Evolutionary conservation across 495 filamentous ascomycete genomes (phyloP), one percentile per base, ranked within the genome.

Genomic region (Staphylotrichum tortipilum): DNA sequence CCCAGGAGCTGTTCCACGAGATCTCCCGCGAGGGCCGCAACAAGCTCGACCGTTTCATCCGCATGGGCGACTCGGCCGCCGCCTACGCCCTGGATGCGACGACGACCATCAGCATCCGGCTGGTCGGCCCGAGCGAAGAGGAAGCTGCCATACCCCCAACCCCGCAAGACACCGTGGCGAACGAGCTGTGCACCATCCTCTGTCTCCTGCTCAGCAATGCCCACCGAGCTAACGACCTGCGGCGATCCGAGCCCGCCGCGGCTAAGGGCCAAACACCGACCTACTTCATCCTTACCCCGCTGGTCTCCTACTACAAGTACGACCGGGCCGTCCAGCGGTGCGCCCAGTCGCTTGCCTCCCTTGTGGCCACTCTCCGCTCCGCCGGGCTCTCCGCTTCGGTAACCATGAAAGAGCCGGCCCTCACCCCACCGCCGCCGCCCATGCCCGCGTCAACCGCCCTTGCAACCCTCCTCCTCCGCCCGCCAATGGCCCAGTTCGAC

Each of bases 1-100:
- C 90, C 46, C 84, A 95, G 58, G 94, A 99, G 61, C 67, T 99
- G n/a, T 94, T 89, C 74, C 82, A 94, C 53, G 92, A 97, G 65
- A 65, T 99, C 18, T 80, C 83, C 40, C 78, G 85, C 10, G 94
- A 99, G 67, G 82, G 85, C 2, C 81, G 88, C 6, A 68, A 74
- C 0, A 68, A 94, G 31, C 73, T 79, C 9, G 77, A 76, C 35
- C 78, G 81, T 19, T 77, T 81, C 8, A 82, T 95, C 10, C 78
- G 75, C 14, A 72, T 80, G 4, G 70, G 74, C 23, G 75, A 78
- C 24, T 79, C 77, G 47, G 68, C 71, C 35, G 71, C 84, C 35
- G 78, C 63, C n/a, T 78, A 82, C 55, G 68, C 77, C n/a, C 59
- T 77, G 3, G 70, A 75, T 7, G 53, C 71, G 15, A 50, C 41